phyloP scores from a whole-genome alignment of 1,284 basidiomycete species.

The Ceratobasidium sp. region DNA sequence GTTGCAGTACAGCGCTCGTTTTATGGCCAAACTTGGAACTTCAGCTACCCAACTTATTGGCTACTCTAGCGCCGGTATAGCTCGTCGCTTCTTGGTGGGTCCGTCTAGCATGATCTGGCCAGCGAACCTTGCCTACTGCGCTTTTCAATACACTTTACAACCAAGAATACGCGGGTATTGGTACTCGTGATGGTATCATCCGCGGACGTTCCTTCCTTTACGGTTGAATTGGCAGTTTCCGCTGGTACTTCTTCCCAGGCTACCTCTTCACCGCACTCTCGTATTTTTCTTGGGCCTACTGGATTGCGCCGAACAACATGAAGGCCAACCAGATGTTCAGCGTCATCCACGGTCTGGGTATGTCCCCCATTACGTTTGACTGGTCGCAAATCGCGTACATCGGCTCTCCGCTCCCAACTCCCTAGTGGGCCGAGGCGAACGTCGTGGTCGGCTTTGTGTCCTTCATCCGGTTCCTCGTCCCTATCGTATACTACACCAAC shows the following conservation, averaged over 20 bases:
- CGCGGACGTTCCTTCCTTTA: conserved; percentile 82
- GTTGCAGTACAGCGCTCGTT: conserved; percentile 71
- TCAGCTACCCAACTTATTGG: conserved; percentile 68
- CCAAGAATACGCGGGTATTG: conserved; percentile 69
- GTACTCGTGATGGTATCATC: conserved; percentile 67
- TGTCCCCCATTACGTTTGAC: conserved; percentile 63
- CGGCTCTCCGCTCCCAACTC: conserved; percentile 63
- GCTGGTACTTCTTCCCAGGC: conserved; percentile 79
- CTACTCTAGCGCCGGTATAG: conserved; percentile 72
- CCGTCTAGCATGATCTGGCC: conserved; percentile 89
- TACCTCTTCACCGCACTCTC: conserved; percentile 77
- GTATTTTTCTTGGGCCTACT: conserved; percentile 80
- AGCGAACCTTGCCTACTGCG: conserved; percentile 64
- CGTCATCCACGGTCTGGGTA: conserved; percentile 61
- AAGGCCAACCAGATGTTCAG: conserved; percentile 82
- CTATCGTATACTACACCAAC: conserved; percentile 69
- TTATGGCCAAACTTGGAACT: conserved; percentile 60
- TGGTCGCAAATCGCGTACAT: conserved; percentile 66
- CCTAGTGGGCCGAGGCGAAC: conserved; percentile 78
- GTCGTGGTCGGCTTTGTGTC: conserved; percentile 80
- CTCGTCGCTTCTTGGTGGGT: conserved; percentile 71
- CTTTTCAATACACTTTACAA: conserved; percentile 77
- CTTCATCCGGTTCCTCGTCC: conserved; percentile 80
- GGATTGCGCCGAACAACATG: conserved; percentile 70
- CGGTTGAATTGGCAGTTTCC: conserved; percentile 64